Conservation (phyloP, 2,329 filamentous ascomycete species). For the Thelonectria discophora region DNA sequence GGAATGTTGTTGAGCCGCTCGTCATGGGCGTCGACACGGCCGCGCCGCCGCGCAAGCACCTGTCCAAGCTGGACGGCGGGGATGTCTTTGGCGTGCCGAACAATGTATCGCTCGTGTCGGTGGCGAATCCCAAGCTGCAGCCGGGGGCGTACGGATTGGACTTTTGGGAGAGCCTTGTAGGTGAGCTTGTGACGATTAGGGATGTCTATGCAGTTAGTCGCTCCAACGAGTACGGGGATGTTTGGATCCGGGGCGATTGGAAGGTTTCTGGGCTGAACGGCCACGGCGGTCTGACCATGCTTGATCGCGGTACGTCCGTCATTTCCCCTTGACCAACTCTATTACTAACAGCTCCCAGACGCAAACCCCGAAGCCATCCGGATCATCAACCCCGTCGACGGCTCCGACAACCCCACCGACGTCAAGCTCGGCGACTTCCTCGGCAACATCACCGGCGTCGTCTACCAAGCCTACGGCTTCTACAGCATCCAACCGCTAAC, state of each 20-base stretch:
- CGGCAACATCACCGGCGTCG: slow-evolving; percentile 73
- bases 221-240: slow-evolving; percentile 72
- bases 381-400: slow-evolving; percentile 72
- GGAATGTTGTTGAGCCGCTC: slow-evolving; percentile 63
- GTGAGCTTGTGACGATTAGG: slow-evolving; percentile 72
- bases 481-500: slow-evolving; percentile 74
- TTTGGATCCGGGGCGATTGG: slow-evolving; percentile 75
- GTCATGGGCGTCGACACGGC: slow-evolving; percentile 67
- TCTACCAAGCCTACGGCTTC: slow-evolving; percentile 72
- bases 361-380: slow-evolving; percentile 75
- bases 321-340: too few relatives aligned
- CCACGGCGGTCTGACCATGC: slow-evolving; percentile 72
- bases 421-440: slow-evolving; percentile 72
- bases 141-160: slow-evolving; percentile 72
- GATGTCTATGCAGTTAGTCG: slow-evolving; percentile 65
- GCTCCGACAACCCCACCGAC: slow-evolving; percentile 64
- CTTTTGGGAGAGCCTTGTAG: slow-evolving; percentile 76
- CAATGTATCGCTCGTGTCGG: slow-evolving; percentile 65
- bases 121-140: slow-evolving; percentile 67
- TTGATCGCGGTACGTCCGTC: slow-evolving; percentile 55
- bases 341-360: slow-evolving; percentile 51
- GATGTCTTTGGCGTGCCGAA: slow-evolving; percentile 73
- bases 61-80: slow-evolving; percentile 69
- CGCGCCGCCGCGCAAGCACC: slow-evolving; percentile 68
- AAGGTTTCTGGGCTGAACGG: slow-evolving; percentile 68